A percentile compares a stretch with the other conserved stretches of the same genome.
Evolutionary conservation across 75 land plant species (phyloP).

Genomic region (Pinus albicaulis): DNA sequence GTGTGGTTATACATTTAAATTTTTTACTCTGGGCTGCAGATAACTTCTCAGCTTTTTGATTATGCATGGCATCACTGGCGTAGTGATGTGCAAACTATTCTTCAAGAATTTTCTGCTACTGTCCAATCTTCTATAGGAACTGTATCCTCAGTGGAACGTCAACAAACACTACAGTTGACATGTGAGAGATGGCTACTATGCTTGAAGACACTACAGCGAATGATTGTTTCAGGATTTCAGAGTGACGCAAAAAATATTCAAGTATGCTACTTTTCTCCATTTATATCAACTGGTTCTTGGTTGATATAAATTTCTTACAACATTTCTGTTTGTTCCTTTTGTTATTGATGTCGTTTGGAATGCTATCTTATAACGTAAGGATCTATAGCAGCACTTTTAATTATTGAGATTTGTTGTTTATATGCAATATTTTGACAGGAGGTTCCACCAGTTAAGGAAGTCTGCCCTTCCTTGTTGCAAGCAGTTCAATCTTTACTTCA

Average conservation of each 20-base stretch:
- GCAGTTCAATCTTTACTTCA: constrained; percentile 82
- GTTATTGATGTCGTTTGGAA: not conserved
- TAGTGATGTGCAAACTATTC: constrained; percentile 62
- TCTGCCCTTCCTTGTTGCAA: constrained; percentile 75
- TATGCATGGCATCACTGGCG: constrained; percentile 96
- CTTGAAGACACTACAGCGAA: constrained; percentile 67
- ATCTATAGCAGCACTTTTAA: no score
- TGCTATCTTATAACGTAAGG: not conserved
- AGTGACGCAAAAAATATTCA: constrained; percentile 84
- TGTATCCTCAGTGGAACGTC: constrained; percentile 31
- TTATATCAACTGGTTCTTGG: not conserved
- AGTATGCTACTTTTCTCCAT: constrained; percentile 34
- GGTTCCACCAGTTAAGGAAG: constrained; percentile 81
- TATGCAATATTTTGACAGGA: constrained; percentile 46
- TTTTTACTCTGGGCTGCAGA: constrained; percentile 47
- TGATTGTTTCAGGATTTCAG: constrained; percentile 77
- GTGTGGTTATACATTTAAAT: not conserved
- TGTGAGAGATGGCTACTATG: constrained; percentile 98
- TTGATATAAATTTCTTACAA: not conserved
- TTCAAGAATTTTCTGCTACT: constrained; percentile 62
- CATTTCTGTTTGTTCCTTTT: not conserved
- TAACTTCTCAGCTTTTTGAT: constrained; percentile 84
- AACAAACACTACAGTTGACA: constrained; percentile 55
- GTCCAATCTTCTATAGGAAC: constrained; percentile 28
- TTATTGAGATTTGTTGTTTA: constrained; percentile 2